A percentile compares a stretch with the other conserved stretches of the same genome.
Conservation (phyloP, 805 yeast species). For the Suhomyces sp. region DNA sequence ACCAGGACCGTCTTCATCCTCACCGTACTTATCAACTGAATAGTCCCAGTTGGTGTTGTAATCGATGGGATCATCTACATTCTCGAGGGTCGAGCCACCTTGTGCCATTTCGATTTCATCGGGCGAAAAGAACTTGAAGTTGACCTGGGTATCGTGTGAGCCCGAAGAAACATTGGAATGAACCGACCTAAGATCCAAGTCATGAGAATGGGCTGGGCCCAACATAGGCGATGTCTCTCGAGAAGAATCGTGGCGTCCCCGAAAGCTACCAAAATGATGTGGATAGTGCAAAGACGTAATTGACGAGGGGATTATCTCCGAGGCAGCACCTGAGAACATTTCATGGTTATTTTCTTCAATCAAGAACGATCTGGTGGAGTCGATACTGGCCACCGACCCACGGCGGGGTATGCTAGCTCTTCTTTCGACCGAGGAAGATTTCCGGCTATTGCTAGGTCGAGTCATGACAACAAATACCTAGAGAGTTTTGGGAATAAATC, state of each 20-base stretch:
- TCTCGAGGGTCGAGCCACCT: slow-evolving; percentile 76
- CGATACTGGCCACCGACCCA: slow-evolving; percentile 33
- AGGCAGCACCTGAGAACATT: slow-evolving; percentile 74
- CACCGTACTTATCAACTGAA: slow-evolving; percentile 46
- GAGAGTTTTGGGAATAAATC: too few relatives aligned
- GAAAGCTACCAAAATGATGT: slow-evolving; percentile 43
- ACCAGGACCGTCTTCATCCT: slow-evolving; percentile 16
- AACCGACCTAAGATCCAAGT: slow-evolving; percentile 32
- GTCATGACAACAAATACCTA: too few relatives aligned
- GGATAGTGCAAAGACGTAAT: slow-evolving; percentile 74
- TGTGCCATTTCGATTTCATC: slow-evolving; percentile 85
- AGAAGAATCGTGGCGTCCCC: slow-evolving; percentile 20
- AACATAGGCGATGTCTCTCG: slow-evolving; percentile 38
- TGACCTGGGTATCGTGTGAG: slow-evolving; percentile 36
- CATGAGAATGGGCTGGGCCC: slow-evolving; percentile 18
- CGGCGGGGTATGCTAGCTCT: slow-evolving; percentile 26
- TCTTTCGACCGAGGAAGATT: slow-evolving; percentile 15
- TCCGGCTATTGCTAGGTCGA: not conserved
- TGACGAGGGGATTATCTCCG: slow-evolving; percentile 73
- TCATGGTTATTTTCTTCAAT: slow-evolving; percentile 64
- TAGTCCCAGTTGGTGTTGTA: slow-evolving; percentile 76
- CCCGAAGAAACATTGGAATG: slow-evolving; percentile 33
- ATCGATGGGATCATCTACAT: slow-evolving; percentile 55
- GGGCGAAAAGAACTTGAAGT: slow-evolving; percentile 78
- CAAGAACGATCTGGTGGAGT: slow-evolving; percentile 23